These are phyloP conservation scores for Coemansia sp. DNA, from an alignment of 192 early-diverging fungal genomes.

Conservation along the genomic window DNA sequence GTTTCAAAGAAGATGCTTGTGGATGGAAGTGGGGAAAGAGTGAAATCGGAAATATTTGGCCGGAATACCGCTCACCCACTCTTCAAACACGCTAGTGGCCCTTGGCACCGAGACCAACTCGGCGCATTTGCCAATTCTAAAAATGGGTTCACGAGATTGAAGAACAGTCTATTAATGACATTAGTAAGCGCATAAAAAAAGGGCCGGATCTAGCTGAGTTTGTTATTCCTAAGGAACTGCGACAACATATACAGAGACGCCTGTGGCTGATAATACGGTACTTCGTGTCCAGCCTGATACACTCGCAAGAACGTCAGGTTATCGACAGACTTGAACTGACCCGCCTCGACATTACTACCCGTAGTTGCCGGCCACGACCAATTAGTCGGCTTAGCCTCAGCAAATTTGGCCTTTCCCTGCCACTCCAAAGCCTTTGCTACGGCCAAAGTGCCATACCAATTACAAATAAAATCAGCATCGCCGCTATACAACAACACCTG, in stretches of 20 bases:
- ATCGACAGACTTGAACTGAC: slow-evolving; percentile 67
- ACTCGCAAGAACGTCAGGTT: slow-evolving; percentile 82
- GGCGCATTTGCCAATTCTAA: not conserved
- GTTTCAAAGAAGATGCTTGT: not conserved
- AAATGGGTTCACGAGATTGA: not conserved
- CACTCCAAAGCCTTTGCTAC: slow-evolving; percentile 58
- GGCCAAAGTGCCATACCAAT: slow-evolving; percentile 60
- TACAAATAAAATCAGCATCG: slow-evolving; percentile 84
- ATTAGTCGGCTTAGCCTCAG: slow-evolving; percentile 12
- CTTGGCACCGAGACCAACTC: not conserved
- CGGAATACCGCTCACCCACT: not conserved
- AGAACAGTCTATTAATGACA: not conserved
- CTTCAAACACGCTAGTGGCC: not conserved
- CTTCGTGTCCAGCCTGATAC: slow-evolving; percentile 88
- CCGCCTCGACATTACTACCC: slow-evolving; percentile 34
- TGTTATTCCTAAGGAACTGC: slow-evolving; percentile 63
- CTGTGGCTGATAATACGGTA: slow-evolving; percentile 90
- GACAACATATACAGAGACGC: slow-evolving; percentile 85
- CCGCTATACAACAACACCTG: slow-evolving; percentile 76
- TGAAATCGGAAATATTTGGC: not conserved
- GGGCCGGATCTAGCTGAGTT: slow-evolving; percentile 13
- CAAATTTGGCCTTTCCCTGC: slow-evolving; percentile 42
- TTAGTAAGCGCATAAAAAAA: not conserved
- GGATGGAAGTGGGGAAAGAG: not conserved
- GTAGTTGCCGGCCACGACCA: slow-evolving; percentile 54